Base-by-base conservation (phyloP, 2,329 filamentous ascomycete genomes). In the Aspergillus sp. region DNA sequence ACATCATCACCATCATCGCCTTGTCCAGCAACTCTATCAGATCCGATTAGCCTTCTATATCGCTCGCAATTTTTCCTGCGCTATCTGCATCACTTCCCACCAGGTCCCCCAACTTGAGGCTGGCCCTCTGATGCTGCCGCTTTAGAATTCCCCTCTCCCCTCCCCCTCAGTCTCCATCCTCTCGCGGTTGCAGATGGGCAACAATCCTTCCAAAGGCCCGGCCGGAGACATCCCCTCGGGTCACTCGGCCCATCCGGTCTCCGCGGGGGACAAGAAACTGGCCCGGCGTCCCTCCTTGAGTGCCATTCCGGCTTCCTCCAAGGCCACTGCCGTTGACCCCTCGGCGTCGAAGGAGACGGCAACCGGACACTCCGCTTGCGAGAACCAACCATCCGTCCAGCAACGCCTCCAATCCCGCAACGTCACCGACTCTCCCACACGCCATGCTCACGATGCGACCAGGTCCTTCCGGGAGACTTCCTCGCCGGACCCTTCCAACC, bases 131-230 rank as follows among this genome's bases (percentile, higher is more conserved):
- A 65, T 66, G 59, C 61, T 58, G 55, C 53, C 14, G 20, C 36
- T 36, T 38, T 11, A 29, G 46, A 51, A 48, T 38, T 49, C 47
- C 49, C 47, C 48, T 14, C 52, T 45, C 49, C 53, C 50, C 51
- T 40, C 21, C 38, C 31, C 42, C 46, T 53, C 47, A n/a, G 44
- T 52, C 49, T 54, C 52, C 49, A 41, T 42, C 46, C 40, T 23
- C 44, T 43, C 43, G 46, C 45, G 61, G 64, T 64, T 60, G 60
- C 65, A 64, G 58, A 78, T 79, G 76, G 77, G 77, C 60, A 78
- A 78, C 65, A 75, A 71, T 65, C 72, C 75, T 64, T 78, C 74
- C 58, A 78, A 77, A 62, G 62, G 69, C 56, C 69, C 70, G 49
- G 60, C 62, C 52, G 65, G 65, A 58, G 66, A 69, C 51, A 60